Evolutionary conservation across 345 rosid species (phyloP).

Genomic region (Sisymbrium altissimum): DNA sequence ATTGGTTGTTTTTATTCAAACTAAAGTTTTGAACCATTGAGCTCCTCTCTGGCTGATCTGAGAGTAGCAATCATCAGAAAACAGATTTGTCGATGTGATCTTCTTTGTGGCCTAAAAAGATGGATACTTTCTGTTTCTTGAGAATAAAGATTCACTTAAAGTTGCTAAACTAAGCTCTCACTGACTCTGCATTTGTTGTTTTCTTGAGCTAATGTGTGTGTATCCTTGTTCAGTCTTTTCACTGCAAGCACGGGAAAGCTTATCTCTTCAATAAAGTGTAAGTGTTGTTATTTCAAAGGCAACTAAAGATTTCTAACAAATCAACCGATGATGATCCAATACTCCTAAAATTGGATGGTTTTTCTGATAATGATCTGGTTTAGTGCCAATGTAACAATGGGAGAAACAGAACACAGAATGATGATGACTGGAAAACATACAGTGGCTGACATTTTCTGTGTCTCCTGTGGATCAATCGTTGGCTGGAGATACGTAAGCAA

Average conservation of each 20-base stretch:
- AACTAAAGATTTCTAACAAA: background rate
- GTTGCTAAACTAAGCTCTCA: background rate
- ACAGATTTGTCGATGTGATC: background rate
- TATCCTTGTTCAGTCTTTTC: conserved; percentile 65
- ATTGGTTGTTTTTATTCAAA: background rate
- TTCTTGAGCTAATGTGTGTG: conserved; percentile 14
- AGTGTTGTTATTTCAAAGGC: conserved; percentile 46
- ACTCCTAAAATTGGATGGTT: background rate
- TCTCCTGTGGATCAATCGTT: conserved; percentile 90
- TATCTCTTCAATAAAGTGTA: conserved; percentile 98
- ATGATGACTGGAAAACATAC: conserved; percentile 92
- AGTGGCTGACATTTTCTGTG: conserved; percentile 92
- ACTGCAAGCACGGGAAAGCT: conserved; percentile 90
- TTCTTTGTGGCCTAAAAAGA: background rate
- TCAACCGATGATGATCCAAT: conserved; percentile 1
- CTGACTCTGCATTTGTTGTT: background rate
- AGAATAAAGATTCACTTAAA: background rate
- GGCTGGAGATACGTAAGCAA: conserved; percentile 97
- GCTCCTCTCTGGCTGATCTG: background rate
- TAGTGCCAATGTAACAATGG: conserved; percentile 71
- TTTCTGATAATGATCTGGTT: conserved; percentile 11
- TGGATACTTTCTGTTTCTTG: conserved; percentile 2
- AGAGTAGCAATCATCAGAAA: background rate
- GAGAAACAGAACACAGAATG: conserved; percentile 71
- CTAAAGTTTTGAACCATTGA: conserved; percentile 1